Evolutionary conservation across 768 basidiomycete genomes (phyloP).

Genomic region (Saitozyma sp.): DNA sequence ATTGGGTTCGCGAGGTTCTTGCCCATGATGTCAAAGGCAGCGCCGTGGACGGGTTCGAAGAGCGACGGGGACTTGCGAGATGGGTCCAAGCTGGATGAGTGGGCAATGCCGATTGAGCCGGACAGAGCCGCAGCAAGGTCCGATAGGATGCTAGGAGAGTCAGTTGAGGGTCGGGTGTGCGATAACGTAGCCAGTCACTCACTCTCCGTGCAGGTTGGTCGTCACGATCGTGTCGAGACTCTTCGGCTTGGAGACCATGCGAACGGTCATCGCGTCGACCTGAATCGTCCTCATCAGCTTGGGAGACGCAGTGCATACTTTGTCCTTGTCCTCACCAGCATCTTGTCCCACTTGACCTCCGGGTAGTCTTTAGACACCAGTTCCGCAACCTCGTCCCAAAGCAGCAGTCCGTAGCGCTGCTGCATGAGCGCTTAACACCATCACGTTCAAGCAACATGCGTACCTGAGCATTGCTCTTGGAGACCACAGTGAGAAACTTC

Average conservation of each 20-base stretch:
- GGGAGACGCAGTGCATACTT: background rate
- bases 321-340: slow-evolving; percentile 14
- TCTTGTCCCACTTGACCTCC: slow-evolving; percentile 53
- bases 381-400: slow-evolving; percentile 53
- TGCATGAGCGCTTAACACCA: background rate
- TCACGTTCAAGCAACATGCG: background rate
- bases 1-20: slow-evolving; percentile 61
- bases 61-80: slow-evolving; percentile 56
- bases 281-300: background rate
- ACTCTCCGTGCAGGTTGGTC: slow-evolving; percentile 59
- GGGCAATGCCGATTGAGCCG: slow-evolving; percentile 62
- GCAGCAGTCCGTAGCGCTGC: slow-evolving; percentile 38
- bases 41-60: slow-evolving; percentile 62
- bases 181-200: slow-evolving; percentile 3
- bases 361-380: slow-evolving; percentile 60
- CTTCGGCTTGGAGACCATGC: slow-evolving; percentile 58
- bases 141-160: slow-evolving; percentile 56
- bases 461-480: slow-evolving; percentile 56
- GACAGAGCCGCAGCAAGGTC: slow-evolving; percentile 61
- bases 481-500: slow-evolving; percentile 61
- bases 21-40: slow-evolving; percentile 61
- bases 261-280: slow-evolving; percentile 59
- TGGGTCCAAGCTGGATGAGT: slow-evolving; percentile 59
- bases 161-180: background rate
- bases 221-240: slow-evolving; percentile 62